These are phyloP conservation scores for Dentipellis fragilis DNA, from an alignment of 768 basidiomycete genomes.

Conservation along the genomic window DNA sequence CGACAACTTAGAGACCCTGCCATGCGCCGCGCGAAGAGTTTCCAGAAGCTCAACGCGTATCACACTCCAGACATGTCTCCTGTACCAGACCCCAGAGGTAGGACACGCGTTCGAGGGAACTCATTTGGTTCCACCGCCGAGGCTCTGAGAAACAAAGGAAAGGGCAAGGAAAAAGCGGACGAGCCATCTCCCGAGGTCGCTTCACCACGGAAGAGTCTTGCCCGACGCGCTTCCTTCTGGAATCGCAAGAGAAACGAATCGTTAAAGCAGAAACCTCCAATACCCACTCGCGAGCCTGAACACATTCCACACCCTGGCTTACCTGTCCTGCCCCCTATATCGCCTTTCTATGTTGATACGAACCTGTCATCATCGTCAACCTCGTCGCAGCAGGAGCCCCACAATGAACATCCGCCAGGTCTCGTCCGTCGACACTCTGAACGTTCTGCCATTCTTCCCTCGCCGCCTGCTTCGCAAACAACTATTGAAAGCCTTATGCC, in stretches of 20 bases:
- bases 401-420: slow-evolving; percentile 11
- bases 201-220: slow-evolving; percentile 11
- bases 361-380: slow-evolving; percentile 13
- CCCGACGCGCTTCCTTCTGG: slow-evolving; percentile 15
- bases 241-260: slow-evolving; percentile 17
- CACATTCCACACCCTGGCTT: slow-evolving; percentile 26
- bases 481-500: background rate
- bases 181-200: slow-evolving; percentile 17
- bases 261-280: slow-evolving; percentile 31
- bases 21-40: slow-evolving; percentile 46
- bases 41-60: slow-evolving; percentile 28
- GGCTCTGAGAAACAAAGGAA: slow-evolving; percentile 30
- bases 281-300: slow-evolving; percentile 16
- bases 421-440: slow-evolving; percentile 3
- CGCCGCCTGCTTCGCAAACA: background rate
- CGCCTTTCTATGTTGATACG: slow-evolving; percentile 32
- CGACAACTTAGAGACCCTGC: background rate
- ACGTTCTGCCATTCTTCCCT: background rate
- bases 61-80: slow-evolving; percentile 15
- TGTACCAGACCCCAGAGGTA: slow-evolving; percentile 13
- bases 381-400: slow-evolving; percentile 19
- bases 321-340: slow-evolving; percentile 30
- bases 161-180: slow-evolving; percentile 31
- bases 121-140: slow-evolving; percentile 43
- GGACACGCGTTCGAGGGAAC: slow-evolving; percentile 38